Evolutionary conservation across 1,284 basidiomycete genomes (phyloP), one percentile per base, ranked within the genome.

Genomic region (Microbotryomycetes sp.): DNA sequence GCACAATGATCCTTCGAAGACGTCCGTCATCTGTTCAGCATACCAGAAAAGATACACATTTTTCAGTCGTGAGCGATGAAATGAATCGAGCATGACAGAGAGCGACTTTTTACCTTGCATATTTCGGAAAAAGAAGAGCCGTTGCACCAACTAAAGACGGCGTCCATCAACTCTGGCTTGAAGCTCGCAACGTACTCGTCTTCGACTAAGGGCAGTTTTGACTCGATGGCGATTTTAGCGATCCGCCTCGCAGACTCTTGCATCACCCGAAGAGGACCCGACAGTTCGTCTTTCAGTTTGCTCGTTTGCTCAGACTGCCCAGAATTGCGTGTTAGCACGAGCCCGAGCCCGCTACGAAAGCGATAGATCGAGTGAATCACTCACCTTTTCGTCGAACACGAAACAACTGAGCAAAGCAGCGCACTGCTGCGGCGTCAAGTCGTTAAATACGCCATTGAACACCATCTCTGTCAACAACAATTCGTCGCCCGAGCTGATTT

Each of bases 161-260:
- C 88, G 69, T 97, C 94, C 91, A 97, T 97, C 61, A 99, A 83
- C 73, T 97, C 94, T 28, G 97, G 91, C 76, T 97, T 97, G 85
- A 99, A 99, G 18, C 86, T 88, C 60, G 85, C 81, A 2, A 99
- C 91, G 74, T 98, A 99, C 66, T 97, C 91, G 60, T 97, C 67
- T 66, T 98, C 94, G 57, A 89, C 85, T 45, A 98, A 75, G 0
- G 86, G 78, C 5, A 99, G 79, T 73, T 96, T 94, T 46, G 86
- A 88, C 76, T 98, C 96, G 70, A 89, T 88, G 2, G 91, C 91
- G 1, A 98, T 91, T 73, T 91, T 93, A 16, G 94, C 94, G 70
- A 99, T 99, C 52, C 91, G 83, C 23, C 91, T 79, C 0, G 96
- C 96, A 41, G 89, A 85, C 74, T 98, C 96, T 77, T 97, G 94